Conservation (phyloP, 345 rosid genomes). For the Gossypium arboreum region DNA sequence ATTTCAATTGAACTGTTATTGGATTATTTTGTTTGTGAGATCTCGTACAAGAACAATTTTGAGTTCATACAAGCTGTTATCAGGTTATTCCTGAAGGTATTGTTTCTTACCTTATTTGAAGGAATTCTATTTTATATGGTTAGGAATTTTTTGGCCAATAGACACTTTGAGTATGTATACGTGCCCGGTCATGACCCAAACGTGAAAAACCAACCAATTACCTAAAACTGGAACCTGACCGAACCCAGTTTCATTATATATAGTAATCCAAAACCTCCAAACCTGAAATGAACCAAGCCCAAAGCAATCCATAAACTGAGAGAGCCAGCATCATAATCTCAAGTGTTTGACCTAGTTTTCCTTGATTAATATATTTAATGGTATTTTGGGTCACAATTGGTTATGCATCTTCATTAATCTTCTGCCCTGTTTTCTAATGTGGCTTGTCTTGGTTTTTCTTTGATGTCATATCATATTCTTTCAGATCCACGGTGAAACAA, state of each 20-base stretch:
- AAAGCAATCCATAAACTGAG: too few species aligned
- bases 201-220: not conserved
- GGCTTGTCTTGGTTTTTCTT: conserved; percentile 3
- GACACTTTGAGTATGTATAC: not conserved
- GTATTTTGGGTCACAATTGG: not conserved
- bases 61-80: conserved; percentile 88
- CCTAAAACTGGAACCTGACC: too few species aligned
- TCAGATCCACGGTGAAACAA: conserved; percentile 90
- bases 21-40: conserved; percentile 73
- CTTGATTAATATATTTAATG: not conserved
- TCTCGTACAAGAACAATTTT: conserved; percentile 64
- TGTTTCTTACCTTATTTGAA: not conserved
- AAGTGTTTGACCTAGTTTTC: not conserved
- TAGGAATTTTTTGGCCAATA: not conserved
- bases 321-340: not conserved
- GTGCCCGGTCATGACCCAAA: not conserved
- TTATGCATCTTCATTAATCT: not conserved
- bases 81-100: conserved; percentile 87
- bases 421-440: not conserved
- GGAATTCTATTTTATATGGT: not conserved
- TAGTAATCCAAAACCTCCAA: not conserved
- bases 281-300: too few species aligned
- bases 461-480: conserved; percentile 7
- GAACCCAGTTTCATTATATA: too few species aligned
- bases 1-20: conserved; percentile 57